Evolutionary conservation across 2,329 filamentous ascomycete genomes (phyloP).

Genomic region (Hymenoscyphus occultus): DNA sequence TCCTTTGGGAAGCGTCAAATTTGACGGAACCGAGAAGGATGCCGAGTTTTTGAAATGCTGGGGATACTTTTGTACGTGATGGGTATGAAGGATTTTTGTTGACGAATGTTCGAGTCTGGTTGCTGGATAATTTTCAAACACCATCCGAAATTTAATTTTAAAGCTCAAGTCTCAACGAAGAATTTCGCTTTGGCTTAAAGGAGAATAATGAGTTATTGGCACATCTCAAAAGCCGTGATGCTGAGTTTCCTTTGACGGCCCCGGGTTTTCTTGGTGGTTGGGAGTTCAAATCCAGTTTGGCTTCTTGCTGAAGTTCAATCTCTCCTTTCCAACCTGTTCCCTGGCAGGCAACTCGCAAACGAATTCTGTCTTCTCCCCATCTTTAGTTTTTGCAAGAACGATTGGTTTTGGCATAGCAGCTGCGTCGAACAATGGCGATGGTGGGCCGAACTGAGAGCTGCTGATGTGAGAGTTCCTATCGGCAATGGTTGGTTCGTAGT

Average conservation of each 20-base stretch:
- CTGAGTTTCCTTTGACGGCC: background rate
- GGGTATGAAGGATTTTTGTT: background rate
- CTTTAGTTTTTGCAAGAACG: background rate
- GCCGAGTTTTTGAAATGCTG: too few species aligned
- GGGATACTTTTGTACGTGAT: background rate
- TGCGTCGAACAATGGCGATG: constrained; percentile 1
- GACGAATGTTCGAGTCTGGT: background rate
- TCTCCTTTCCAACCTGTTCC: constrained; percentile 6
- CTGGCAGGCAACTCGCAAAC: constrained; percentile 10
- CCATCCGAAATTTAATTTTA: background rate
- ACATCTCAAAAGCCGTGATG: background rate
- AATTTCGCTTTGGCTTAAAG: background rate
- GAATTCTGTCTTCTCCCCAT: background rate
- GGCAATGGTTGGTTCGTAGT: constrained; percentile 10
- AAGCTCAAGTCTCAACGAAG: background rate
- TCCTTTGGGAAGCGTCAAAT: constrained; percentile 1
- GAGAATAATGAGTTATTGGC: background rate
- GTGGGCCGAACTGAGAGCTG: background rate
- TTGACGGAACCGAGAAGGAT: background rate
- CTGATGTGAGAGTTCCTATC: background rate
- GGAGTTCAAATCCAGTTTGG: constrained; percentile 9
- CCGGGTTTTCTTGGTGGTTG: background rate
- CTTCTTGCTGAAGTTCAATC: constrained; percentile 12
- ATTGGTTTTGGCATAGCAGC: constrained; percentile 12
- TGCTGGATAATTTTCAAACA: background rate